Conservation (phyloP, 176 grass and related monocot species). For the Cenchrus fungigraminus region DNA sequence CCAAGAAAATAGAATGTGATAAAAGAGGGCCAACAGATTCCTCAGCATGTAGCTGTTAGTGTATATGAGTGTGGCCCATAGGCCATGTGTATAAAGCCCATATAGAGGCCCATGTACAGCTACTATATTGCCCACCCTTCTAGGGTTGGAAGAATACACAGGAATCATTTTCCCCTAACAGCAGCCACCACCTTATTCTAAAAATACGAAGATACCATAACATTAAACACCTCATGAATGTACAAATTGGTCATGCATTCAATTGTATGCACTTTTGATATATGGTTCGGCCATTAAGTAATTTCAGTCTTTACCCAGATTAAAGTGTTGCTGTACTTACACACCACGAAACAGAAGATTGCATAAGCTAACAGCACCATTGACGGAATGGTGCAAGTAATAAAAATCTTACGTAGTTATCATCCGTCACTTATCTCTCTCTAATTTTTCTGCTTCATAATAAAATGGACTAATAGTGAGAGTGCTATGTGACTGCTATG, state of each 20-base stretch:
- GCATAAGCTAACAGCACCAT: not conserved
- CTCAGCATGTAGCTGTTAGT: not conserved
- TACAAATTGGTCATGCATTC: not conserved
- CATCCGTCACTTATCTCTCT: not conserved
- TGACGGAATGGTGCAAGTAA: not conserved
- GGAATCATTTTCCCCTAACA: no score
- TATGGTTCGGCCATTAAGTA: slow-evolving; percentile 5
- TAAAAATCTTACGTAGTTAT: not conserved
- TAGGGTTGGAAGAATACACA: no score
- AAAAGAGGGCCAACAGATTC: not conserved
- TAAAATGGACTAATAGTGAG: not conserved
- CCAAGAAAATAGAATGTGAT: not conserved
- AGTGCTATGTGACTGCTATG: no score
- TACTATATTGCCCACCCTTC: no score
- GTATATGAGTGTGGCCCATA: no score
- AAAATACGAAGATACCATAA: not conserved
- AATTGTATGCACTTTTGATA: not conserved
- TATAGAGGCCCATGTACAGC: no score
- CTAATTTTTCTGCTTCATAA: not conserved
- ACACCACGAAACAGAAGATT: not conserved
- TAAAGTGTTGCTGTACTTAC: not conserved
- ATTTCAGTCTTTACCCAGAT: not conserved
- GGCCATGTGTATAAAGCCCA: no score
- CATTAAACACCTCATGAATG: not conserved
- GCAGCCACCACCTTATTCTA: not conserved